Evolutionary conservation across 768 basidiomycete genomes (phyloP).

Genomic region (Boletus vermiculosoides): DNA sequence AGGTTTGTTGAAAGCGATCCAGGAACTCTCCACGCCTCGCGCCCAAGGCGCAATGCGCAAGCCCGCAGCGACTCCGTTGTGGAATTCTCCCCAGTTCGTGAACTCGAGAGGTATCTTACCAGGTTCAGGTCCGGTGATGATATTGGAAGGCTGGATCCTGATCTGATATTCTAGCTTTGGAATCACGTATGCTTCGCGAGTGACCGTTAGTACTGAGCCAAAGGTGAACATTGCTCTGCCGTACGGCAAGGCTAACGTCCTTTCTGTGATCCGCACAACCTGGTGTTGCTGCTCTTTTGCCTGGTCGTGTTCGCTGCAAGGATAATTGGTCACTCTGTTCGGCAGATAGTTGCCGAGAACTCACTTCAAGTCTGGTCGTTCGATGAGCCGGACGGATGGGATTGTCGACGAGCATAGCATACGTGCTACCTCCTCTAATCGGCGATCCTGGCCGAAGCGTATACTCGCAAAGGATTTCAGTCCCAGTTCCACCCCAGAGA

Average conservation of each 20-base stretch:
- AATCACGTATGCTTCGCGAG: slow-evolving; percentile 73
- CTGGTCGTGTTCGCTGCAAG: slow-evolving; percentile 78
- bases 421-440: slow-evolving; percentile 87
- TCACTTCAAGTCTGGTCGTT: slow-evolving; percentile 70
- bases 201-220: slow-evolving; percentile 72
- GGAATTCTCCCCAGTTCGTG: slow-evolving; percentile 92
- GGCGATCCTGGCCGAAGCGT: slow-evolving; percentile 86
- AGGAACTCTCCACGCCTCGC: slow-evolving; percentile 81
- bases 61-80: slow-evolving; percentile 94
- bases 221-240: slow-evolving; percentile 93
- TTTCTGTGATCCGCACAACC: slow-evolving; percentile 75
- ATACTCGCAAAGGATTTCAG: slow-evolving; percentile 75
- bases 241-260: slow-evolving; percentile 86
- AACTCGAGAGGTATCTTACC: slow-evolving; percentile 74
- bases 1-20: slow-evolving; percentile 96
- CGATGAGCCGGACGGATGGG: slow-evolving; percentile 60
- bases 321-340: slow-evolving; percentile 1
- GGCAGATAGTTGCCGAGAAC: slow-evolving; percentile 27
- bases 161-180: slow-evolving; percentile 79
- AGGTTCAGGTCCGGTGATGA: slow-evolving; percentile 60
- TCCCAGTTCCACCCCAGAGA: slow-evolving; percentile 72
- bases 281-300: slow-evolving; percentile 82
- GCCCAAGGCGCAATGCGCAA: slow-evolving; percentile 78
- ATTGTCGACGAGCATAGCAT: slow-evolving; percentile 82
- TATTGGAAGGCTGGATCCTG: slow-evolving; percentile 70